Evolutionary conservation across 2,329 filamentous ascomycete genomes (phyloP).

Genomic region (Fusarium vanettenii): DNA sequence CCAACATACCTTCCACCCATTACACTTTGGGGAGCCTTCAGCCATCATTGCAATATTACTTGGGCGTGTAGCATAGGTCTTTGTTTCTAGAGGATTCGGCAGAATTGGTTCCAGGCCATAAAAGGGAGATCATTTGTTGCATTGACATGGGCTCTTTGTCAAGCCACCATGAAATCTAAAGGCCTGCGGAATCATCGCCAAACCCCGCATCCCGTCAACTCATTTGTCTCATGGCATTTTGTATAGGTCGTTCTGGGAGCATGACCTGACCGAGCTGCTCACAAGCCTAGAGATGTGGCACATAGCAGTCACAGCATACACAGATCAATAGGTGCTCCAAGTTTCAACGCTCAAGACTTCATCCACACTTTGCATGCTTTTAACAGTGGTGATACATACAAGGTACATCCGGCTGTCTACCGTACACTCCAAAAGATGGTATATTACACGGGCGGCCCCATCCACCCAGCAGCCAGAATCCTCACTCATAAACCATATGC

Average conservation of each 20-base stretch:
- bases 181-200: not conserved
- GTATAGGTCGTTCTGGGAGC: not conserved
- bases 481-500: slow-evolving; percentile 7
- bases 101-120: not conserved
- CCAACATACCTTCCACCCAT: not conserved
- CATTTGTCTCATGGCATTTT: not conserved
- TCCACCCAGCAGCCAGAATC: slow-evolving; percentile 35
- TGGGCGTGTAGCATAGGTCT: not conserved
- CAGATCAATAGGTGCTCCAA: not conserved
- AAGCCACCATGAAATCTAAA: not conserved
- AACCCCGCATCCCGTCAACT: not conserved
- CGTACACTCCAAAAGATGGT: slow-evolving; percentile 47
- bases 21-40: not conserved
- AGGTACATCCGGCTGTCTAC: slow-evolving; percentile 45
- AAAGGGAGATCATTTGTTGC: not conserved
- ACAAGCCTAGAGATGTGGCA: not conserved
- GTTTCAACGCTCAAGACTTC: not conserved
- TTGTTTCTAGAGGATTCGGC: not conserved
- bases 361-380: slow-evolving; percentile 30
- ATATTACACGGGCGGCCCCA: slow-evolving; percentile 45
- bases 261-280: not conserved
- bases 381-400: slow-evolving; percentile 46
- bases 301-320: not conserved
- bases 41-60: not conserved
- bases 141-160: not conserved